Percentiles rank a stretch among this genome's conserved stretches.
These are phyloP conservation scores for Coniella lustricola DNA, from an alignment of 2,329 filamentous ascomycete species.

Conservation along the genomic window DNA sequence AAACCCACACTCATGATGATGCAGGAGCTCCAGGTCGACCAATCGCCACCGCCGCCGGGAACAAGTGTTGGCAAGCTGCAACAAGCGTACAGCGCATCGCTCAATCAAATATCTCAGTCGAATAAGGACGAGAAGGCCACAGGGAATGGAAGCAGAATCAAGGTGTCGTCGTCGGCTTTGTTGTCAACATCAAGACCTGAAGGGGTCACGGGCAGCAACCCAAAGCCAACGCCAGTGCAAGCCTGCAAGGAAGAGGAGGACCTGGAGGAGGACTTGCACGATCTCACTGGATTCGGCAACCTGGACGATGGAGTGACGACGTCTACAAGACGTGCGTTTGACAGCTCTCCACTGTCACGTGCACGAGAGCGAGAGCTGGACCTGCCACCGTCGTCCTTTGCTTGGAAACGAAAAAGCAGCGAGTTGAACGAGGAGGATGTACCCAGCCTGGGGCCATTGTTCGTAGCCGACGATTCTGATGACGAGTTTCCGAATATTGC, in stretches of 20 bases:
- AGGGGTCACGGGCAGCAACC: conserved; percentile 11
- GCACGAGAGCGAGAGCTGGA: conserved; percentile 34
- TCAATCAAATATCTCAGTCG: conserved; percentile 17
- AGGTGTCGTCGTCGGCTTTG: conserved; percentile 14
- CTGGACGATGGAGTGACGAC: conserved; percentile 1
- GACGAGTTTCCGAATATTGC: conserved; percentile 50
- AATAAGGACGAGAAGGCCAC: conserved; percentile 7
- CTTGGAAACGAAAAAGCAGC: conserved; percentile 46
- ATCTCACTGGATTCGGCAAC: conserved; percentile 31
- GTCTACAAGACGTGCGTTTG: conserved; percentile 27
- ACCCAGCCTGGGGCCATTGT: conserved; percentile 30
- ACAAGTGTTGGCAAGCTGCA: conserved; percentile 22
- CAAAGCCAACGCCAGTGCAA: conserved; percentile 20
- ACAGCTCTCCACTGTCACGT: conserved; percentile 35
- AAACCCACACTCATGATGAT: conserved; percentile 37
- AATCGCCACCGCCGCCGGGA: conserved; percentile 33
- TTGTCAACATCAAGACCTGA: not conserved
- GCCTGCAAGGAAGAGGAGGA: conserved; percentile 23
- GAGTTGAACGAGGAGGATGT: conserved; percentile 34
- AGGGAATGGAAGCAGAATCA: conserved; percentile 16
- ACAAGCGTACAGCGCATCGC: conserved; percentile 29
- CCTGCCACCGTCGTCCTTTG: conserved; percentile 30
- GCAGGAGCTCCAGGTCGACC: conserved; percentile 23
- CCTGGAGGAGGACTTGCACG: conserved; percentile 28
- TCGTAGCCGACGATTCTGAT: conserved; percentile 27